Evolutionary conservation across 2,329 filamentous ascomycete species (phyloP), one percentile per base, ranked within the genome.

Genomic region (Sordariomycetes sp.): DNA sequence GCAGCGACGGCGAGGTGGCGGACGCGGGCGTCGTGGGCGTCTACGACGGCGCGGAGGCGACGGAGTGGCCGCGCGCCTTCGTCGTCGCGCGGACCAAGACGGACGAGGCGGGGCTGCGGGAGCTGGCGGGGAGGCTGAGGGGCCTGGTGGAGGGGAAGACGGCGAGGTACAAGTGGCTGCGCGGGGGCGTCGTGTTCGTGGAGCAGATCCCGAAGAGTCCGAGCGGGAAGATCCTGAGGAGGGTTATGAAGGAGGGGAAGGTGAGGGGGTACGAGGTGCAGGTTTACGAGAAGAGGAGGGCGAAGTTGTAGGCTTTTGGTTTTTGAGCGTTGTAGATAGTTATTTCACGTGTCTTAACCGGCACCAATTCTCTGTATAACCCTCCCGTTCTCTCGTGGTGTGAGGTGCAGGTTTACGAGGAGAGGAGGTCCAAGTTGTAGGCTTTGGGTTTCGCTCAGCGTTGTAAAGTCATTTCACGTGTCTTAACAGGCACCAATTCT

Each of bases 201-300:
- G 79, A 87, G 37, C 73, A 74, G 14, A 84, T 91, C 35, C 87
- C 88, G n/a, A 90, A 88, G 73, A 89, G 87, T 60, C 79, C 83
- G 2, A 77, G 74, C 51, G 76, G 76, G 1, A 79, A 79, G 69
- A 76, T 79, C 43, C 62, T 79, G 56, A 68, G 76, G 22, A 66
- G 75, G 55, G 60, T 77, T 46, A 65, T 78, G 66, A 70, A 72
- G 55, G 73, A 77, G 35, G 68, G 74, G 14, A 63, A 71, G 50
- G 71, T 73, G 62, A 63, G 63, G 64, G 67, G 65, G n/a, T 60
- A 70, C n/a, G 68, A 69, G 54, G 63, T 70, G 1, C 70, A 68
- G 62, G 57, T 75, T 53, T 75, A 66, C 32, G 34, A 58, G 40
- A 62, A 61, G 55, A 58, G 55, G n/a, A 57, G 61, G 37, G 51